A percentile compares a stretch with the other conserved stretches of the same genome.
phyloP scores from a whole-genome alignment of 345 rosid genomes.

The Eutrema heterophyllum region DNA sequence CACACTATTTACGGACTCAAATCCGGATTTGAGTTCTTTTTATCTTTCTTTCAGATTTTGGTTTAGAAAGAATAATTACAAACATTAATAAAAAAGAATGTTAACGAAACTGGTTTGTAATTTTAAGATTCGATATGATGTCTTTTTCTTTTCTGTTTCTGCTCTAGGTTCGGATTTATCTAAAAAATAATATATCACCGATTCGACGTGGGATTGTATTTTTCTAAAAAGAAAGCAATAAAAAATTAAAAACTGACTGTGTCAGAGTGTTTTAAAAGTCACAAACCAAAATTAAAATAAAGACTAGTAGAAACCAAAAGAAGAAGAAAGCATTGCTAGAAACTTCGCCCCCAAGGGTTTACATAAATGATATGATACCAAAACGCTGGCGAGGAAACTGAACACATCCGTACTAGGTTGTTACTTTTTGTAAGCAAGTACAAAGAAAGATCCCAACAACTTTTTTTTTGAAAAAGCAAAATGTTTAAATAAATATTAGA shows the following conservation, averaged over 20 bases:
- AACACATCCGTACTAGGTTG: constrained; percentile 15
- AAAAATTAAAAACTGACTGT: neutral
- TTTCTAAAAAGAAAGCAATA: too few species aligned
- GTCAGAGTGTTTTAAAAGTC: neutral
- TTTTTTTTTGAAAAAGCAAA: neutral
- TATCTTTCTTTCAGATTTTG: too few species aligned
- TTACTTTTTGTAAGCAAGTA: constrained; percentile 12
- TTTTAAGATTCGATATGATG: too few species aligned
- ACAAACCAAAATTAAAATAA: neutral
- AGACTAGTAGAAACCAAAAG: neutral
- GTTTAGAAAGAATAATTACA: too few species aligned
- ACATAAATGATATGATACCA: constrained; percentile 16
- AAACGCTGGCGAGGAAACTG: neutral
- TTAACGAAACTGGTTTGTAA: too few species aligned
- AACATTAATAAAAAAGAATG: too few species aligned
- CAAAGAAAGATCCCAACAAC: constrained; percentile 1
- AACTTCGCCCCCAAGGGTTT: constrained; percentile 11
- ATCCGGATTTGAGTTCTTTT: too few species aligned
- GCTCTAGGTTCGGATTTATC: too few species aligned
- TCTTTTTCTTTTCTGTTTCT: too few species aligned
- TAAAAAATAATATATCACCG: too few species aligned
- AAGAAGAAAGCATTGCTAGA: neutral
- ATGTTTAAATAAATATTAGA: neutral
- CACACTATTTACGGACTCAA: too few species aligned
- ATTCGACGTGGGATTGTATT: too few species aligned